phyloP scores from a whole-genome alignment of 2,329 filamentous ascomycete genomes.

The Ilyonectria sp. region DNA sequence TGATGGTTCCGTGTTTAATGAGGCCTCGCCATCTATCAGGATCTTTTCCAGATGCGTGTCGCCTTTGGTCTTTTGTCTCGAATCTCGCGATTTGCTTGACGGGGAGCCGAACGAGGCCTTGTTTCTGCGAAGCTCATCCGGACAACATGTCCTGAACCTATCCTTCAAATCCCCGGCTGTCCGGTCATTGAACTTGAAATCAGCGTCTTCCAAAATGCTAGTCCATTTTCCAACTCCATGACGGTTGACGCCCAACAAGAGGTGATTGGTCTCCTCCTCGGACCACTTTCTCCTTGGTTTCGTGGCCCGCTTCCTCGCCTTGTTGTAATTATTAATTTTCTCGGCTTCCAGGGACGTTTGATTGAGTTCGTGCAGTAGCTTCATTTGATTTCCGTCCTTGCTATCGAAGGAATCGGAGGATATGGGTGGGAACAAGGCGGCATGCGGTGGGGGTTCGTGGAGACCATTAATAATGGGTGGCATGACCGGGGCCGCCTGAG shows the following conservation, averaged over 20 bases:
- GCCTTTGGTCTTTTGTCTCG: constrained; percentile 60
- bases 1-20: constrained; percentile 47
- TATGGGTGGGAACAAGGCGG: constrained; percentile 76
- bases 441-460: constrained; percentile 73
- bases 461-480: constrained; percentile 78
- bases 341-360: constrained; percentile 54
- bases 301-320: constrained; percentile 67
- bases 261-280: constrained; percentile 74
- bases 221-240: constrained; percentile 78
- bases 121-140: constrained; percentile 69
- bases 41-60: constrained; percentile 70
- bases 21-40: constrained; percentile 62
- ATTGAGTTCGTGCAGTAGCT: constrained; percentile 60
- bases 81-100: constrained; percentile 41
- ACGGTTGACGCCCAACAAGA: constrained; percentile 73
- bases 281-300: constrained; percentile 76
- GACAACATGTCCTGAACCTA: constrained; percentile 76
- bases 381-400: constrained; percentile 61
- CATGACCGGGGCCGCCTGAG: constrained; percentile 66
- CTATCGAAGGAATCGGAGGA: constrained; percentile 69
- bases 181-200: constrained; percentile 73
- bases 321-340: constrained; percentile 49
- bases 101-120: constrained; percentile 46
- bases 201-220: constrained; percentile 72
- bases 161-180: constrained; percentile 77